A percentile compares a stretch with the other conserved stretches of the same genome.
These are phyloP conservation scores for Suillus tomentosus DNA, from an alignment of 768 basidiomycete genomes.

Conservation along the genomic window DNA sequence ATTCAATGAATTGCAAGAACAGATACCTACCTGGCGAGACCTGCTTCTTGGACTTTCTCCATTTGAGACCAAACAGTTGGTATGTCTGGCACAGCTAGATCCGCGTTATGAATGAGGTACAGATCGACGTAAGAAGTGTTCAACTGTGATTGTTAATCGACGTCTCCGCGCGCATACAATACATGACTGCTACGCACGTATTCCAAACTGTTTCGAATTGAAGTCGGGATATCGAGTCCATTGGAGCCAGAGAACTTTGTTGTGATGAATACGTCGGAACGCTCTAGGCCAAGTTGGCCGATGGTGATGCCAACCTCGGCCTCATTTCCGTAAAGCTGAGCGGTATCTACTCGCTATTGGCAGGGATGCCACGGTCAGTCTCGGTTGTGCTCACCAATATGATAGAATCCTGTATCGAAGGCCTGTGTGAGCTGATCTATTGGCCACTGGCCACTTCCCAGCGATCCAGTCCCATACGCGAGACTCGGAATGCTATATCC, in stretches of 20 bases:
- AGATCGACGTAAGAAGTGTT: slow-evolving; percentile 68
- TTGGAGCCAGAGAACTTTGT: slow-evolving; percentile 61
- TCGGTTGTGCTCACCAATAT: slow-evolving; percentile 48
- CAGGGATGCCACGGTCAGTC: not conserved
- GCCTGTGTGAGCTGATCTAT: slow-evolving; percentile 63
- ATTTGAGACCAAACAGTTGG: slow-evolving; percentile 64
- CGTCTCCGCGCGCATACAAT: not conserved
- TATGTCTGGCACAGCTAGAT: slow-evolving; percentile 56
- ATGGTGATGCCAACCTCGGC: slow-evolving; percentile 40
- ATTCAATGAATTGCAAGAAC: not conserved
- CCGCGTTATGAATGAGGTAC: slow-evolving; percentile 67
- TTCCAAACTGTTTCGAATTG: slow-evolving; percentile 56
- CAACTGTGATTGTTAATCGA: slow-evolving; percentile 41
- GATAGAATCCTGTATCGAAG: slow-evolving; percentile 60
- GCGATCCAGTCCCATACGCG: slow-evolving; percentile 65
- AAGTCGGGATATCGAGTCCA: slow-evolving; percentile 53
- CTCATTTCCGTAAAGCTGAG: slow-evolving; percentile 62
- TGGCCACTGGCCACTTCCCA: slow-evolving; percentile 56
- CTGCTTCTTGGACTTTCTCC: slow-evolving; percentile 56
- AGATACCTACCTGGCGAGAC: slow-evolving; percentile 52
- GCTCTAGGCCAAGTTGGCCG: slow-evolving; percentile 55
- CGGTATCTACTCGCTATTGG: slow-evolving; percentile 47
- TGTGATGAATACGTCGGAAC: slow-evolving; percentile 61
- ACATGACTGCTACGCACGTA: slow-evolving; percentile 41
- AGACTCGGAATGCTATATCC: slow-evolving; percentile 49